Base-by-base conservation (phyloP, 176 grass and related monocot species). In the Paspalum notatum region DNA sequence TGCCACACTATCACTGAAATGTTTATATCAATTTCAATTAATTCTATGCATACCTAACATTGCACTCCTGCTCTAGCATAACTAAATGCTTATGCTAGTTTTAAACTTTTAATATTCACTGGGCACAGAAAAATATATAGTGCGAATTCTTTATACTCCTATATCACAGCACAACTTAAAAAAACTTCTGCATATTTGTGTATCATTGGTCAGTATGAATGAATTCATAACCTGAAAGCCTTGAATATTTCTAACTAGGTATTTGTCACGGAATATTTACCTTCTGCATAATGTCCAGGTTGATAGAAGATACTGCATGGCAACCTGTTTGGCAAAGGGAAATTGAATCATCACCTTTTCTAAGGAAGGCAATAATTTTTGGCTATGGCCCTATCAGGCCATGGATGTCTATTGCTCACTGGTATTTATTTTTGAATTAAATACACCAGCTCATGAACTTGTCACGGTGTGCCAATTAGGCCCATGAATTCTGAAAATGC, bases 371-470 rank as follows among this genome's bases (percentile, higher is more conserved):
- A 43, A 93, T 98, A 82, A 85, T 98, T 75, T 91, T 89, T 70
- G 95, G 92, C 75, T 98, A 98, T 58, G 95, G 95, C 9, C 95
- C 95, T 85, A 81, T 95, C 71, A 92, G 92, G 62, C 90, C 95
- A 75, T 98, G 92, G 95, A 98, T 98, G 95, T 98, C 95, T 62
- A 95, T 98, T 85, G 84, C 59, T 76, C 95, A 98, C 83, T 98
- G 95, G 95, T 98, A 95, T 68, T 77, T 67, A 9, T 82, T 75
- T 80, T 32, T 32, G 32, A 32, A 32, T 32, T 32, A 32, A 32
- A 32, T 32, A 32, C 32, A 32, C 32, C 32, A 32, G 32, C 32
- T 32, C 32, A 32, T 32, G 32, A 32, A 32, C 32, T 32, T 32
- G 32, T 32, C 32, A 32, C 32, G 32, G 32, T 32, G 32, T 32